These are phyloP conservation scores for Coniferiporia weirii DNA, from an alignment of 1,284 basidiomycete species.

Conservation along the genomic window DNA sequence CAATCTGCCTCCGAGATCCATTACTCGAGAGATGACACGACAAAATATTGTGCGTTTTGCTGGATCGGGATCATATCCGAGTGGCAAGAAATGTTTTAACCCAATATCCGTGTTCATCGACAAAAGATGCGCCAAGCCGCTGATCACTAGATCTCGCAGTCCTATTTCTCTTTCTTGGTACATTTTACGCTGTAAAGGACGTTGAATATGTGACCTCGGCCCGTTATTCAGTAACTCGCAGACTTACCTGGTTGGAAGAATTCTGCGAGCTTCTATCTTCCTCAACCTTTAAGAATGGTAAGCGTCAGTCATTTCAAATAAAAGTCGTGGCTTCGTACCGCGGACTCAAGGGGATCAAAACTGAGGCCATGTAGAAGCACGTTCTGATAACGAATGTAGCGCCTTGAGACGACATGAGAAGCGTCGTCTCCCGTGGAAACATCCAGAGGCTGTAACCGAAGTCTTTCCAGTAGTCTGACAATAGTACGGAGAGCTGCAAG, in stretches of 20 bases:
- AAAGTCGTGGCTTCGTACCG: neutral
- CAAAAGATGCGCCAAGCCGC: slow-evolving; percentile 77
- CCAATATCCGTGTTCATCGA: slow-evolving; percentile 85
- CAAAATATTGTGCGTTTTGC: slow-evolving; percentile 79
- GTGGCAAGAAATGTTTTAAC: slow-evolving; percentile 79
- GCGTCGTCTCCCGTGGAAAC: slow-evolving; percentile 56
- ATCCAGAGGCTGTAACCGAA: slow-evolving; percentile 64
- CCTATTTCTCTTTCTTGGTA: slow-evolving; percentile 1
- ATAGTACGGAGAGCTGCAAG: slow-evolving; percentile 64
- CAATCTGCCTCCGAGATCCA: slow-evolving; percentile 75
- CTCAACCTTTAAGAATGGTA: neutral
- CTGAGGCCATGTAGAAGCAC: slow-evolving; percentile 52
- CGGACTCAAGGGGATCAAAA: slow-evolving; percentile 37
- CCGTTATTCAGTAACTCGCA: neutral
- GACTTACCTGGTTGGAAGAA: slow-evolving; percentile 5
- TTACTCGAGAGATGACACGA: slow-evolving; percentile 82
- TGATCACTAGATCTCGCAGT: slow-evolving; percentile 68
- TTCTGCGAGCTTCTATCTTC: slow-evolving; percentile 16
- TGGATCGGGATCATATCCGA: slow-evolving; percentile 75
- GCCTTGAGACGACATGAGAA: slow-evolving; percentile 63
- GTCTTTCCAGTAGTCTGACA: slow-evolving; percentile 71
- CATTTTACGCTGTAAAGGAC: slow-evolving; percentile 1
- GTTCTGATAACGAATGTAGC: slow-evolving; percentile 74
- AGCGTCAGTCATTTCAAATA: neutral
- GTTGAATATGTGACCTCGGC: neutral